Conservation (phyloP, 164 flowering plant species). For the Macadamia integrifolia region DNA sequence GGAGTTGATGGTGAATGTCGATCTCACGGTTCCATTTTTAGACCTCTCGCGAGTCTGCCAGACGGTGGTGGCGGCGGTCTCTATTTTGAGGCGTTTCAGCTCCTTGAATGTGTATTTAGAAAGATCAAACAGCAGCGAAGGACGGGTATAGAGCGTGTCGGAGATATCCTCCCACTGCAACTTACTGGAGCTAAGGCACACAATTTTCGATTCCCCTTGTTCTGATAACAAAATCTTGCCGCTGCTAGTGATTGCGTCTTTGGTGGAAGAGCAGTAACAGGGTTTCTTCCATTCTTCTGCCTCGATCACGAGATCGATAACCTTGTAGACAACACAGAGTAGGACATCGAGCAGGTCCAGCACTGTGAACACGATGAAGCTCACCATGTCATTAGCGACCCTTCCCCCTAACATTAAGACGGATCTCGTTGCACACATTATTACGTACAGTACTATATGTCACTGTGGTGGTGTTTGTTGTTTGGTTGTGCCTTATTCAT, state of each 20-base stretch:
- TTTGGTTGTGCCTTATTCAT: no score
- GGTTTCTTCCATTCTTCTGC: conserved; percentile 77
- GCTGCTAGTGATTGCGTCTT: conserved; percentile 55
- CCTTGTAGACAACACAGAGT: conserved; percentile 57
- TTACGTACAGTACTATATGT: no score
- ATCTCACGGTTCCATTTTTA: conserved; percentile 24
- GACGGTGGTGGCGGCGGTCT: conserved; percentile 3
- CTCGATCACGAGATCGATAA: conserved; percentile 62
- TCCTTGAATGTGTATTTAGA: conserved; percentile 47
- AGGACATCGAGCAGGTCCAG: conserved; percentile 70
- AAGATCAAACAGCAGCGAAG: conserved; percentile 58
- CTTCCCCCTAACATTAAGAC: conserved; percentile 34
- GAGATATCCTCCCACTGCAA: conserved; percentile 82
- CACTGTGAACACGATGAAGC: conserved; percentile 64
- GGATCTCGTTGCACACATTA: conserved; percentile 23
- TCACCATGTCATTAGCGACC: conserved; percentile 43
- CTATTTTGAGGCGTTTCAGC: conserved; percentile 35
- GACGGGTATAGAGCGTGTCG: conserved; percentile 76
- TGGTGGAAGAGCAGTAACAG: conserved; percentile 75
- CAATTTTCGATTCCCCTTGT: conserved; percentile 64
- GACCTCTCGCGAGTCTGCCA: conserved; percentile 13
- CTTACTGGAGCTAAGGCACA: conserved; percentile 49
- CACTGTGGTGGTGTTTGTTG: no score
- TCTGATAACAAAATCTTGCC: conserved; percentile 79
- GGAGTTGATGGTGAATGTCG: conserved; percentile 58